Evolutionary conservation across 116 monocot species (phyloP).

Genomic region (Phalaenopsis hybrid): DNA sequence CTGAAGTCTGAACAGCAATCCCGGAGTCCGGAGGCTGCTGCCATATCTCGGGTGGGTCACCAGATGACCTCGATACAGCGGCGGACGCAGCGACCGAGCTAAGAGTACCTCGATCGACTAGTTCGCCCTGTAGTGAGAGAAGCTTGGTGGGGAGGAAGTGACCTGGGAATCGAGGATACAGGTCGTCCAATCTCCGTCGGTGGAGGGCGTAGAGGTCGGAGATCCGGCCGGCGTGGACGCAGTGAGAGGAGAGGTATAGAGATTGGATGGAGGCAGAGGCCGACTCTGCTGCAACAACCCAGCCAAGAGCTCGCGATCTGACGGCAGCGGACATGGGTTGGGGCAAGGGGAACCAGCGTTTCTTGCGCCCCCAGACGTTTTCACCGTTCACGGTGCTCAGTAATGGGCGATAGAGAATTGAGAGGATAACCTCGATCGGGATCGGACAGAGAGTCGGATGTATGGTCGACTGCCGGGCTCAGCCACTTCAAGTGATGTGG

Average conservation of each 20-base stretch:
- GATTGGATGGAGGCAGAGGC: slow-evolving; percentile 17
- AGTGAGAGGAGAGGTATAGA: slow-evolving; percentile 2
- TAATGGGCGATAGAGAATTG: not conserved
- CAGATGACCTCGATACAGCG: slow-evolving; percentile 21
- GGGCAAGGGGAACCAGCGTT: not conserved
- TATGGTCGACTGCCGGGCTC: too few species aligned
- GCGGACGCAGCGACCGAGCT: not conserved
- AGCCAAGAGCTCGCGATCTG: slow-evolving; percentile 35
- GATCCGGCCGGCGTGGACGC: slow-evolving; percentile 30
- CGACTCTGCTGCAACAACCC: slow-evolving; percentile 20
- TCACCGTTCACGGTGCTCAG: not conserved
- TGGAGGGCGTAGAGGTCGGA: slow-evolving; percentile 8
- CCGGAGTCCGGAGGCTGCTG: slow-evolving; percentile 29
- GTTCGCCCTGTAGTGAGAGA: slow-evolving; percentile 27
- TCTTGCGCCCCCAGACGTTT: not conserved
- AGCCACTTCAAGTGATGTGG: too few species aligned
- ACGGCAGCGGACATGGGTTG: slow-evolving; percentile 47
- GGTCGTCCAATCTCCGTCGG: slow-evolving; percentile 16
- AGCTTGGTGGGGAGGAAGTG: slow-evolving; percentile 14
- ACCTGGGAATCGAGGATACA: slow-evolving; percentile 10
- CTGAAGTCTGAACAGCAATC: slow-evolving; percentile 7
- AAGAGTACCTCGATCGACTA: slow-evolving; percentile 26
- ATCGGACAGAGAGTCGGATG: too few species aligned
- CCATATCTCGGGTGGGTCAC: slow-evolving; percentile 7
- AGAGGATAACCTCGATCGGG: too few species aligned